These are phyloP conservation scores for Xylaria sp. DNA, from an alignment of 2,329 filamentous ascomycete genomes.

Conservation along the genomic window DNA sequence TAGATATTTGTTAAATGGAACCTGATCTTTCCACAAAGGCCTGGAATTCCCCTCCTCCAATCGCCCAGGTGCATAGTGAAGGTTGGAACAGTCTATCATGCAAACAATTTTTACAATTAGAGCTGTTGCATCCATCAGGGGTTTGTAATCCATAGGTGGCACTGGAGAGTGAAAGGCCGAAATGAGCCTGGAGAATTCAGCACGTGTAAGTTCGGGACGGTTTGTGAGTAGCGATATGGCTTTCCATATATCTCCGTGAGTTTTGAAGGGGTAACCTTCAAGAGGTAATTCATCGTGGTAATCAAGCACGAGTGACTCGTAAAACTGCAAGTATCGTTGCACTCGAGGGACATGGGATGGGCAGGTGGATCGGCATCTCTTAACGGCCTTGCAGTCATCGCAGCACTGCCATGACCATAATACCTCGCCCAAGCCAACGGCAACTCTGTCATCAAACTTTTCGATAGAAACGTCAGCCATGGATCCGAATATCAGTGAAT, in stretches of 20 bases:
- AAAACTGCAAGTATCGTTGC: slow-evolving; percentile 19
- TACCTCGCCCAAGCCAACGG: background rate
- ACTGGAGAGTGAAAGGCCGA: background rate
- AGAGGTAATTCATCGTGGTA: slow-evolving; percentile 9
- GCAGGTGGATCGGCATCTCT: background rate
- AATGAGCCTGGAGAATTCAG: slow-evolving; percentile 7
- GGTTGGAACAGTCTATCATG: slow-evolving; percentile 24
- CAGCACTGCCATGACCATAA: slow-evolving; percentile 20
- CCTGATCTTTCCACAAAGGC: slow-evolving; percentile 14
- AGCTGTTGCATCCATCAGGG: slow-evolving; percentile 10
- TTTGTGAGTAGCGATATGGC: slow-evolving; percentile 4
- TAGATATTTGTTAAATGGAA: slow-evolving; percentile 26
- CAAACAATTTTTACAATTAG: slow-evolving; percentile 23
- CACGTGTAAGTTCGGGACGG: slow-evolving; percentile 7
- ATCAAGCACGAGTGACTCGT: slow-evolving; percentile 12
- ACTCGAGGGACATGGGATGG: background rate
- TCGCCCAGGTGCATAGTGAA: slow-evolving; percentile 21
- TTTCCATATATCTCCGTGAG: slow-evolving; percentile 19
- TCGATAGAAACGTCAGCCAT: slow-evolving; percentile 12
- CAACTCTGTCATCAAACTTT: slow-evolving; percentile 8
- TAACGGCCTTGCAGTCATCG: background rate
- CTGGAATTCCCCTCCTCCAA: slow-evolving; percentile 21
- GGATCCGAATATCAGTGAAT: background rate
- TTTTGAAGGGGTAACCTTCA: slow-evolving; percentile 1
- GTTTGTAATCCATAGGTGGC: background rate